phyloP scores from a whole-genome alignment of 1,284 basidiomycete genomes.

The Apiotrichum gracile region DNA sequence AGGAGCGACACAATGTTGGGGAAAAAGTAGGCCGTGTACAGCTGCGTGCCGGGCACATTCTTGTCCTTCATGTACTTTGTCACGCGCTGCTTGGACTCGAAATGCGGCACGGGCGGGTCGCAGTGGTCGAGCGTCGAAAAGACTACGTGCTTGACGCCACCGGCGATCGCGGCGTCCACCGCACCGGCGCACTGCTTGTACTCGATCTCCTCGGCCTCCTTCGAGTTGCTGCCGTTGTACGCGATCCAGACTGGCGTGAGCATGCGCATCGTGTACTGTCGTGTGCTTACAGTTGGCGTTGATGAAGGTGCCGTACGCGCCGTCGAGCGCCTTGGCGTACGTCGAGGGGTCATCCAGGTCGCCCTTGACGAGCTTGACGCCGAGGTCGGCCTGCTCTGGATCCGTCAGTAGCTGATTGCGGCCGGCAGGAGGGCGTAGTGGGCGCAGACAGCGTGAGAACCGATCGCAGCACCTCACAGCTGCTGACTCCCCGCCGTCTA shows the following conservation, averaged over 20 bases:
- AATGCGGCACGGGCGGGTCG: slow-evolving; percentile 20
- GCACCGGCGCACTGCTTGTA: slow-evolving; percentile 16
- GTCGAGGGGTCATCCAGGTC: slow-evolving; percentile 15
- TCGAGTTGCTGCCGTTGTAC: slow-evolving; percentile 6
- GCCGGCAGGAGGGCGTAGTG: no score
- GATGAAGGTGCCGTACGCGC: slow-evolving; percentile 14
- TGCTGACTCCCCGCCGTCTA: no score
- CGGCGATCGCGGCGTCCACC: slow-evolving; percentile 21
- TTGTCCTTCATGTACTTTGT: slow-evolving; percentile 23
- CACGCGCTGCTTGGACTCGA: slow-evolving; percentile 28
- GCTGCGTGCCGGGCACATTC: slow-evolving; percentile 17
- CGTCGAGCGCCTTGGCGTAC: slow-evolving; percentile 14
- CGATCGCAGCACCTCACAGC: no score
- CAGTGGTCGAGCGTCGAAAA: slow-evolving; percentile 28
- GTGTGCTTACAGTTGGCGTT: slow-evolving; percentile 23
- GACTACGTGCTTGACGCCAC: slow-evolving; percentile 31
- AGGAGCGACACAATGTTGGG: slow-evolving; percentile 6
- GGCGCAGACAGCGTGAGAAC: no score
- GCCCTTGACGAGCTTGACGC: slow-evolving; percentile 16
- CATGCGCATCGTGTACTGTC: not conserved
- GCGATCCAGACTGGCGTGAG: slow-evolving; percentile 3
- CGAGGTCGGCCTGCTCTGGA: not conserved
- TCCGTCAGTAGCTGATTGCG: not conserved
- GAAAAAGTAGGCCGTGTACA: slow-evolving; percentile 19
- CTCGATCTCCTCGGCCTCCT: slow-evolving; percentile 9